These are phyloP conservation scores for Alternaria infectoria DNA, from an alignment of 2,329 filamentous ascomycete species.

Conservation along the genomic window DNA sequence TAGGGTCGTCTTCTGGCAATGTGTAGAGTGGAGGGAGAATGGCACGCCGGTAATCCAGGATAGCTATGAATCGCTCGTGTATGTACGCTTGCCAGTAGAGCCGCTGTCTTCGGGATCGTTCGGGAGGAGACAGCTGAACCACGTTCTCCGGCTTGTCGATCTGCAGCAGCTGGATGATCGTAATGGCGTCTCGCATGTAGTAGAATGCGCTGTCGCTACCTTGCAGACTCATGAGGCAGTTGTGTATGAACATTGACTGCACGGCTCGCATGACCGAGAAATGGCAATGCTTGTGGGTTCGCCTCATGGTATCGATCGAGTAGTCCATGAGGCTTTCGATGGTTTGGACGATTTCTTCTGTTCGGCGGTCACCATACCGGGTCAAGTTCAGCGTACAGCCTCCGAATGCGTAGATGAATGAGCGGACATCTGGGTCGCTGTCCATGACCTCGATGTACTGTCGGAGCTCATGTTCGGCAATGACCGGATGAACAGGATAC, in stretches of 20 bases:
- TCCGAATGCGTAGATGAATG: conserved; percentile 55
- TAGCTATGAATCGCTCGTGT: conserved; percentile 63
- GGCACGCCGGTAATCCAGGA: conserved; percentile 57
- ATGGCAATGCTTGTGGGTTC: conserved; percentile 48
- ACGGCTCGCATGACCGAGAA: conserved; percentile 56
- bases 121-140: conserved; percentile 39
- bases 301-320: conserved; percentile 47
- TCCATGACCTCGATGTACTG: conserved; percentile 48
- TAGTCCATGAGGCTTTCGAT: conserved; percentile 45
- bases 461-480: conserved; percentile 51
- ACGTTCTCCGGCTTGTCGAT: conserved; percentile 51
- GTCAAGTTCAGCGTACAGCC: conserved; percentile 56
- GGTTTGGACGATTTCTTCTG: conserved; percentile 38
- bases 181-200: conserved; percentile 59
- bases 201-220: conserved; percentile 58
- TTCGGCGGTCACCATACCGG: conserved; percentile 40
- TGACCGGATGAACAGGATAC: conserved; percentile 57
- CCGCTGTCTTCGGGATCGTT: conserved; percentile 54
- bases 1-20: conserved; percentile 51
- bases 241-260: conserved; percentile 62
- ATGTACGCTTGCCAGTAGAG: conserved; percentile 64
- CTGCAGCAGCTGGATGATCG: conserved; percentile 46
- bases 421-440: conserved; percentile 46
- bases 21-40: conserved; percentile 49
- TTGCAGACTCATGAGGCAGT: conserved; percentile 58